A percentile compares a stretch with the other conserved stretches of the same genome.
These are phyloP conservation scores for Pestalotiopsis sp. DNA, from an alignment of 2,329 filamentous ascomycete genomes.

Conservation along the genomic window DNA sequence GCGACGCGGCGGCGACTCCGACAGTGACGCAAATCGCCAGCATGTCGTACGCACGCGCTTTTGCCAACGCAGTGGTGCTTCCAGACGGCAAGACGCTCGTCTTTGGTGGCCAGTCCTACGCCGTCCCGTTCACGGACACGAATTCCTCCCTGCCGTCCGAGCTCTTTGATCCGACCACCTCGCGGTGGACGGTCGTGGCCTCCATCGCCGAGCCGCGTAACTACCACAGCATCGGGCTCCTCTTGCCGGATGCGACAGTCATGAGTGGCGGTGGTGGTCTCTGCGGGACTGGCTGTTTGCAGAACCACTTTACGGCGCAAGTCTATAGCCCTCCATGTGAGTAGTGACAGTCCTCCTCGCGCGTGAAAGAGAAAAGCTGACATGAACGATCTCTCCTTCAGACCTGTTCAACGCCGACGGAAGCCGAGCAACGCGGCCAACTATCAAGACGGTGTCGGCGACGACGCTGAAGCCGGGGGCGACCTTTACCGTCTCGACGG, in stretches of 20 bases:
- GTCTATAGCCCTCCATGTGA: constrained; percentile 49
- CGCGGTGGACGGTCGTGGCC: constrained; percentile 34
- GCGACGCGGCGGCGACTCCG: constrained; percentile 19
- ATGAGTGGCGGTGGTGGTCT: constrained; percentile 50
- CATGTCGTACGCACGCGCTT: constrained; percentile 40
- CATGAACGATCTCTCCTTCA: neutral
- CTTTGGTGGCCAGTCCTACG: constrained; percentile 38
- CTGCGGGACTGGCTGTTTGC: constrained; percentile 40
- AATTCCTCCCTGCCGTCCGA: constrained; percentile 38
- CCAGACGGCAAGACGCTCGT: constrained; percentile 44
- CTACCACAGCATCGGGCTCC: constrained; percentile 45
- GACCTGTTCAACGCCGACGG: constrained; percentile 47
- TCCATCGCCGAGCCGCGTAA: constrained; percentile 35
- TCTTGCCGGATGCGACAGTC: constrained; percentile 46
- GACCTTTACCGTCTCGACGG: constrained; percentile 32
- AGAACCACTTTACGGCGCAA: constrained; percentile 52
- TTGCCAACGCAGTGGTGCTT: constrained; percentile 41
- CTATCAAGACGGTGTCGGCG: constrained; percentile 35
- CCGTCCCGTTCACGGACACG: constrained; percentile 39
- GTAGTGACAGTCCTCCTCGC: neutral
- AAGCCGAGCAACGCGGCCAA: constrained; percentile 36
- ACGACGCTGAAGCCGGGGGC: constrained; percentile 32
- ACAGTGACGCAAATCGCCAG: constrained; percentile 32
- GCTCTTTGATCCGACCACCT: constrained; percentile 38
- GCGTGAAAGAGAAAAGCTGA: neutral